phyloP scores from a whole-genome alignment of 2,329 filamentous ascomycete species.

The Hypoxylon sp. region DNA sequence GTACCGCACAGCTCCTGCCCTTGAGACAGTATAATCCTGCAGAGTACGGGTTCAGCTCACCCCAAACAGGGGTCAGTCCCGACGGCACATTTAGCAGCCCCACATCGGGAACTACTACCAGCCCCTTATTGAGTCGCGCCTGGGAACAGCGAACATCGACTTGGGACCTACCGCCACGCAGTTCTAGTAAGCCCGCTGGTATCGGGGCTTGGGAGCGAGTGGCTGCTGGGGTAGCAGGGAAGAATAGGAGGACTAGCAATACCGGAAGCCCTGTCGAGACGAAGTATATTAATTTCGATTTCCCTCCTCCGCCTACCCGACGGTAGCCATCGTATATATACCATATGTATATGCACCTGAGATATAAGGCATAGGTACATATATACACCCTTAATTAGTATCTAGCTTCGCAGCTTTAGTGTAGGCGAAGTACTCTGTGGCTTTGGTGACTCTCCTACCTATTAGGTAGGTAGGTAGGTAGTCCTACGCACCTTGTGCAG shows the following conservation, averaged over 20 bases:
- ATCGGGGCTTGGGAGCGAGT: conserved; percentile 41
- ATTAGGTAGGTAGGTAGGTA: too few relatives aligned
- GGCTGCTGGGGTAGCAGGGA: conserved; percentile 41
- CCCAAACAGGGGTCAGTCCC: conserved; percentile 35
- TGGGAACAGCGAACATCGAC: conserved; percentile 50
- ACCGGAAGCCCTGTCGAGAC: conserved; percentile 53
- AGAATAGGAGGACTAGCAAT: conserved; percentile 44
- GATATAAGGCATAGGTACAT: not conserved
- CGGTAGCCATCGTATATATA: conserved; percentile 31
- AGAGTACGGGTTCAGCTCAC: conserved; percentile 50
- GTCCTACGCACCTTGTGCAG: not conserved
- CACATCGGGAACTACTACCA: conserved; percentile 51
- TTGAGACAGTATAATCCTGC: conserved; percentile 54
- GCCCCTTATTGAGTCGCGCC: conserved; percentile 50
- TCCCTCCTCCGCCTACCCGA: conserved; percentile 49
- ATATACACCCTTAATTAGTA: not conserved
- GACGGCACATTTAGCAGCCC: conserved; percentile 49
- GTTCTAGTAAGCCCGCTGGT: conserved; percentile 32
- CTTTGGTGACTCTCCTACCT: not conserved
- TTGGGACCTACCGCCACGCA: conserved; percentile 49
- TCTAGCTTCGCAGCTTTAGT: not conserved
- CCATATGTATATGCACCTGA: not conserved
- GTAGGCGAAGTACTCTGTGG: not conserved
- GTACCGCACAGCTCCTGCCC: conserved; percentile 53
- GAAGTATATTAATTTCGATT: conserved; percentile 50